Evolutionary conservation across 371 early-diverging fungal genomes (phyloP).

Genomic region (Rhizopus arrhizus): DNA sequence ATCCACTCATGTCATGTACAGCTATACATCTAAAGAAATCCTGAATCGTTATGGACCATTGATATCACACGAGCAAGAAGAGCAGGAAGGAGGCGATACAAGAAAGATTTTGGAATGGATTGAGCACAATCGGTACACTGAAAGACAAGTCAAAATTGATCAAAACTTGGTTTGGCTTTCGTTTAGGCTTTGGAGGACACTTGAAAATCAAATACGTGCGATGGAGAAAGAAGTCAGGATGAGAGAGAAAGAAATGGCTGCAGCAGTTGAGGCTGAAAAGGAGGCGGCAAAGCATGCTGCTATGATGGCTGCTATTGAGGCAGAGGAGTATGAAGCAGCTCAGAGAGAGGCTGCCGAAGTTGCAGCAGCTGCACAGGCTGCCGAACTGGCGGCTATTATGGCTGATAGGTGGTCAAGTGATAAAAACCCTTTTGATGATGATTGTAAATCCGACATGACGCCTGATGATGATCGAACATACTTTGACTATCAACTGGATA

Average conservation of each 20-base stretch:
- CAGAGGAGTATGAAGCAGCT: constrained; percentile 29
- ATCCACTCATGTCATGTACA: constrained; percentile 24
- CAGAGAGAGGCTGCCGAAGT: constrained; percentile 37
- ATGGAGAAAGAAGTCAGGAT: constrained; percentile 68
- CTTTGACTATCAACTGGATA: constrained; percentile 24
- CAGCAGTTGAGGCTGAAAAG: constrained; percentile 32
- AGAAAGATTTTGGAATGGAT: constrained; percentile 4
- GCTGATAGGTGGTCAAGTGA: constrained; percentile 27
- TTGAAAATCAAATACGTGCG: constrained; percentile 74
- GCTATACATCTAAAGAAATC: constrained; percentile 58
- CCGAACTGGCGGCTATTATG: constrained; percentile 28
- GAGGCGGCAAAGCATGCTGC: constrained; percentile 38
- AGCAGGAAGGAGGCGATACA: neutral
- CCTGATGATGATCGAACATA: constrained; percentile 43
- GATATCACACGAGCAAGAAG: neutral
- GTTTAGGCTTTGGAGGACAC: constrained; percentile 70
- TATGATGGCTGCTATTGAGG: constrained; percentile 37
- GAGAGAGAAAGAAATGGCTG: constrained; percentile 40
- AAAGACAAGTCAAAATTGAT: constrained; percentile 45
- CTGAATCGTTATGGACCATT: constrained; percentile 52
- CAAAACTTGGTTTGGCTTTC: constrained; percentile 59
- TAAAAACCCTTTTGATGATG: constrained; percentile 39
- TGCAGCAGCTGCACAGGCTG: constrained; percentile 45
- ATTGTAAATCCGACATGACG: constrained; percentile 34
- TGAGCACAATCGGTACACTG: constrained; percentile 37